Evolutionary conservation across 2,329 filamentous ascomycete genomes (phyloP).

Genomic region (Apiospora kogelbergensis): DNA sequence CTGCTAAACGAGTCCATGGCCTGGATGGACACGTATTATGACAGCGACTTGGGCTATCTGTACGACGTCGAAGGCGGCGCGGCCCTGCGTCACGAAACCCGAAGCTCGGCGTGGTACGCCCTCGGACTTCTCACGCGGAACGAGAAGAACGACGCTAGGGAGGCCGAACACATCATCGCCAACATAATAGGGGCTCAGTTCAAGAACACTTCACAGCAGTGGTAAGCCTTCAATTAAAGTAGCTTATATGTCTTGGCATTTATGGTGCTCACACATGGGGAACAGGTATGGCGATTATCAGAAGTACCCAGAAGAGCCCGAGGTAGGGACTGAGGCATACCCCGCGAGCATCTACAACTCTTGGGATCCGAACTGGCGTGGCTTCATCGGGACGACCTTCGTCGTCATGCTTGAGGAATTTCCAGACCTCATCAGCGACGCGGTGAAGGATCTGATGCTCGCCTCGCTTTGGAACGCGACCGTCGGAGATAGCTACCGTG

Average conservation of each 20-base stretch:
- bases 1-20: slow-evolving; percentile 52
- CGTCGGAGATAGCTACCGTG: slow-evolving; percentile 60
- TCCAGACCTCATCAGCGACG: slow-evolving; percentile 39
- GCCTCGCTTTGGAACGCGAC: slow-evolving; percentile 55
- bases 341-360: slow-evolving; percentile 22
- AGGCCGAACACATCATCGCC: slow-evolving; percentile 53
- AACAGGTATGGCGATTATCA: slow-evolving; percentile 51
- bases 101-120: slow-evolving; percentile 59
- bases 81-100: slow-evolving; percentile 55
- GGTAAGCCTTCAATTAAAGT: slow-evolving; percentile 39
- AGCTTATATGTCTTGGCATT: too few species aligned
- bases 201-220: slow-evolving; percentile 51
- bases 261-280: background rate
- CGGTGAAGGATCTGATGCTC: slow-evolving; percentile 44
- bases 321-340: slow-evolving; percentile 52
- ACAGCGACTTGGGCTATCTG: slow-evolving; percentile 50
- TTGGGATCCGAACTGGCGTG: slow-evolving; percentile 66
- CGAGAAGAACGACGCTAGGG: slow-evolving; percentile 43
- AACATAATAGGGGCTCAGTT: slow-evolving; percentile 55
- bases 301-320: slow-evolving; percentile 56
- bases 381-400: slow-evolving; percentile 60
- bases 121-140: slow-evolving; percentile 58
- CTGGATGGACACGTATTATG: slow-evolving; percentile 57
- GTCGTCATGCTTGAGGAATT: slow-evolving; percentile 62
- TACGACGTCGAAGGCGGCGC: slow-evolving; percentile 45